Evolutionary conservation across 192 early-diverging fungal genomes (phyloP).

Genomic region (Coemansia sp.): DNA sequence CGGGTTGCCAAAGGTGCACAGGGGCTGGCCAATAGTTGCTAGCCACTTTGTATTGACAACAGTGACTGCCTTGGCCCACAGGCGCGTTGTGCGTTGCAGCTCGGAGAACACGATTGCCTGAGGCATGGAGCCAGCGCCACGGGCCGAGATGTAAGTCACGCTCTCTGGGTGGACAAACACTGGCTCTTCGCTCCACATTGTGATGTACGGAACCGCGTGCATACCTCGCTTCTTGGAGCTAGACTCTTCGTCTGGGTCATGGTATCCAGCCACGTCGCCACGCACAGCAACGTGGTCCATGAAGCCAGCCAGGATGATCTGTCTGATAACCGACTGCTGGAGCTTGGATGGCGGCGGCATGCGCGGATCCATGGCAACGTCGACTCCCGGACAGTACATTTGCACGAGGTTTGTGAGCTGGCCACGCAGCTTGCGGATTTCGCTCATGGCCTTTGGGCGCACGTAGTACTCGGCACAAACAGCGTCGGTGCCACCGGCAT

Average conservation of each 20-base stretch:
- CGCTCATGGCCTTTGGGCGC: constrained; percentile 77
- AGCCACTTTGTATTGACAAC: constrained; percentile 79
- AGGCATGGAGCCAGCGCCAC: constrained; percentile 56
- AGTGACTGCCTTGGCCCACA: constrained; percentile 75
- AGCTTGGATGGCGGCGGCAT: constrained; percentile 64
- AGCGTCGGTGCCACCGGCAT: constrained; percentile 58
- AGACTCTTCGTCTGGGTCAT: constrained; percentile 30
- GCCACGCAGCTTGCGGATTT: constrained; percentile 72
- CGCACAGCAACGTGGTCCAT: constrained; percentile 91
- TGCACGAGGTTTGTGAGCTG: constrained; percentile 73
- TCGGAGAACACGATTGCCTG: constrained; percentile 72
- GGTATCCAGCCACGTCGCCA: constrained; percentile 67
- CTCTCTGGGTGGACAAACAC: constrained; percentile 75
- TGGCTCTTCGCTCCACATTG: constrained; percentile 74
- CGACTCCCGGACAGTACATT: constrained; percentile 59
- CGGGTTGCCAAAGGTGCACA: constrained; percentile 72
- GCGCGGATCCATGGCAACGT: constrained; percentile 60
- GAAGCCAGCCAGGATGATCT: constrained; percentile 86
- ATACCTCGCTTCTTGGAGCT: constrained; percentile 56
- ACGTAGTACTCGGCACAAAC: constrained; percentile 86
- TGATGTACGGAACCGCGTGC: constrained; percentile 58
- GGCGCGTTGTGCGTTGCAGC: constrained; percentile 60
- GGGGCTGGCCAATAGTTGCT: constrained; percentile 66
- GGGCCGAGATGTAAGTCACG: constrained; percentile 54
- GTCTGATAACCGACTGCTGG: constrained; percentile 76